Base-by-base conservation (phyloP, 345 rosid genomes). In the Gossypium ekmanianum region DNA sequence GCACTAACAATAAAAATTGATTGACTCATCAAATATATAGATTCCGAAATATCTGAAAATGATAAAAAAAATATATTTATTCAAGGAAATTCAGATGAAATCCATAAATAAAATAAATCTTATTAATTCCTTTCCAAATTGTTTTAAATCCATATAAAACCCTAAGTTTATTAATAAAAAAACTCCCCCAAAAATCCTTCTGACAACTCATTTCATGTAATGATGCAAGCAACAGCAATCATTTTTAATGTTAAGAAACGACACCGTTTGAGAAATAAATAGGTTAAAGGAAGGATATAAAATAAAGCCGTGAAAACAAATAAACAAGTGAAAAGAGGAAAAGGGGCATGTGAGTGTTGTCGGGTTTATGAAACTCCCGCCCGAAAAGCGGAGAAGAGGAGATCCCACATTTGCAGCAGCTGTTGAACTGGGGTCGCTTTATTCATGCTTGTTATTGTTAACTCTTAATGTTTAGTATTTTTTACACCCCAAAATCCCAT, bases 321-420 rank as follows among this genome's bases (percentile, higher is more conserved):
- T 71, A 68, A 68, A 48, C 72, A 48, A 71, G 62, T 71, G 74
- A 29, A 71, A 71, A 56, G 22, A 39, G 48, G 18, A 17, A 20
- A 24, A 55, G 29, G 45, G 1, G 74, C 62, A 51, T 71, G 74
- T 29, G 61, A 39, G 48, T 11, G 18, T 54, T 71, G 74, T 71
- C 62, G 62, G 74, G n/a, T 59, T 17, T 45, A 18, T 17, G 74
- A 34, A 54, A 54, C 47, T 70, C 74, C 26, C 27, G 61, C 61
- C 41, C 47, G 9, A 52, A 70, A 70, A 48, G 47, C 61, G 54
- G 47, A 70, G 61, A 29, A 61, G 13, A 22, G 18, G 29, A 56
- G 72, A 48, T 68, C 43, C 72, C 72, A 50, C 72, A 26, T 50
- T 68, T 26, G 8, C 44, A 26, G 24, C 72, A 50, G 34, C 74